phyloP scores from a whole-genome alignment of 306 rosid genomes.

The Chamaecrista fasciculata region DNA sequence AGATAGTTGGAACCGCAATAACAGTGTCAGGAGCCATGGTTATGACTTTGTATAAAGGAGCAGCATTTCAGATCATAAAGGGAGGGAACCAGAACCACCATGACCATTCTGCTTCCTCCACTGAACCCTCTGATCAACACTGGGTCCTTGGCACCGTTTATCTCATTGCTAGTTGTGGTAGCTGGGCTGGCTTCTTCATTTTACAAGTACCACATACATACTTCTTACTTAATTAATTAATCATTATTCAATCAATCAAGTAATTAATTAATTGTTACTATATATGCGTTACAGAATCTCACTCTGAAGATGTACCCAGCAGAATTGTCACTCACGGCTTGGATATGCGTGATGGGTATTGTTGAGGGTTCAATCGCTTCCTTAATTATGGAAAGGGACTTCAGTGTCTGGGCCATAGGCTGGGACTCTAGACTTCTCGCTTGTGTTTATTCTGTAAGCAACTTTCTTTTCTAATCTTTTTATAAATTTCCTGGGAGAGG shows the following conservation, averaged over 20 bases:
- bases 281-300: not conserved
- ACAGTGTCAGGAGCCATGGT: constrained; percentile 93
- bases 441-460: constrained; percentile 82
- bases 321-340: constrained; percentile 74
- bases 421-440: constrained; percentile 92
- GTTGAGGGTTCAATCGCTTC: constrained; percentile 68
- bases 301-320: constrained; percentile 90
- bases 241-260: too few species aligned
- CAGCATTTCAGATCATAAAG: constrained; percentile 51
- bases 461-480: too few species aligned
- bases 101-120: constrained; percentile 31
- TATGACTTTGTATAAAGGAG: constrained; percentile 94
- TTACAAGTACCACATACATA: constrained; percentile 51
- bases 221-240: not conserved
- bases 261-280: too few species aligned
- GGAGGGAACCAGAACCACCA: constrained; percentile 29
- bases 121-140: constrained; percentile 53
- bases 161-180: constrained; percentile 65
- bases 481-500: too few species aligned
- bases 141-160: constrained; percentile 75
- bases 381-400: constrained; percentile 65
- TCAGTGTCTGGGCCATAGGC: constrained; percentile 81
- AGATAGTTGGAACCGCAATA: constrained; percentile 71
- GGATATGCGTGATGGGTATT: constrained; percentile 77
- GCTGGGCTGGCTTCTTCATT: constrained; percentile 95